Evolutionary conservation across 2,329 filamentous ascomycete species (phyloP).

Genomic region (Aureobasidium melanogenum): DNA sequence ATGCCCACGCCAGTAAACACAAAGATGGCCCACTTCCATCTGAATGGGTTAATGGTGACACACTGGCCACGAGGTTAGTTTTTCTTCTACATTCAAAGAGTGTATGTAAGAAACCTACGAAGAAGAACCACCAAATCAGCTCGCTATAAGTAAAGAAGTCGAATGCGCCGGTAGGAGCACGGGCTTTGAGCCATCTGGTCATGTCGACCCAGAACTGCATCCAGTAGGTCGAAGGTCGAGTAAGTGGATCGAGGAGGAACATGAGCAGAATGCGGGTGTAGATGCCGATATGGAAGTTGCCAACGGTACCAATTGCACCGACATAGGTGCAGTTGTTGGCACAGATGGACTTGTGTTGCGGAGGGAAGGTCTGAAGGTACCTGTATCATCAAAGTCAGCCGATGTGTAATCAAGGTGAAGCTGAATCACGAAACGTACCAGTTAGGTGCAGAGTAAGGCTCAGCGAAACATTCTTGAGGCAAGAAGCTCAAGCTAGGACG

Average conservation of each 20-base stretch:
- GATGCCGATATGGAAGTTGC: constrained; percentile 84
- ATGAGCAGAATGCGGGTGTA: constrained; percentile 80
- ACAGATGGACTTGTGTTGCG: constrained; percentile 61
- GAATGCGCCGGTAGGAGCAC: constrained; percentile 65
- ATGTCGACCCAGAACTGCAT: constrained; percentile 86
- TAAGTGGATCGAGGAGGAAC: constrained; percentile 73
- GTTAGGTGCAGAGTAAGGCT: constrained; percentile 69
- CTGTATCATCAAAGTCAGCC: background rate
- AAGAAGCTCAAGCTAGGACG: constrained; percentile 66
- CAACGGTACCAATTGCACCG: constrained; percentile 70
- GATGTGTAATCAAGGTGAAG: no score
- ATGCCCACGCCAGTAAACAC: constrained; percentile 69
- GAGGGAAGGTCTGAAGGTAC: constrained; percentile 79
- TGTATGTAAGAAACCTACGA: constrained; percentile 40
- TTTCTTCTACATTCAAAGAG: background rate
- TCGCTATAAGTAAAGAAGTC: constrained; percentile 88
- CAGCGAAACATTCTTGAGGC: constrained; percentile 60
- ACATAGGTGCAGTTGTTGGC: constrained; percentile 80
- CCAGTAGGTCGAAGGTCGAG: constrained; percentile 60
- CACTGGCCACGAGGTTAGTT: background rate
- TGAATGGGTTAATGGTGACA: constrained; percentile 68
- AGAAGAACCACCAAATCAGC: constrained; percentile 76
- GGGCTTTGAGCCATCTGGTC: constrained; percentile 61
- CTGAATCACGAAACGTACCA: constrained; percentile 40
- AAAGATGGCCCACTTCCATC: constrained; percentile 84